phyloP scores from a whole-genome alignment of 228 moss, liverwort and hornwort species.

The Sphagnum fallax region DNA sequence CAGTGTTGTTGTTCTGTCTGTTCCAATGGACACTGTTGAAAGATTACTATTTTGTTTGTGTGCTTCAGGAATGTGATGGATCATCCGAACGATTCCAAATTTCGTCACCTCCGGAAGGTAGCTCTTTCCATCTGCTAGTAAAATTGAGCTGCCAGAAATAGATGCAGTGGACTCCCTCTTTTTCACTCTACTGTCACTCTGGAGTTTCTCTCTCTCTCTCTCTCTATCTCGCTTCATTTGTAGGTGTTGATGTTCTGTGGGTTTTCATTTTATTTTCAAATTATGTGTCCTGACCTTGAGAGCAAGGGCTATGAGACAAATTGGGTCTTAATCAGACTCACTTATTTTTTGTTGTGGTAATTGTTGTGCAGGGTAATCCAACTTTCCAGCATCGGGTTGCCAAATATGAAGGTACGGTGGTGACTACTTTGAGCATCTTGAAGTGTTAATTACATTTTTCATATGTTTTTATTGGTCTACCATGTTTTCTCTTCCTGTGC shows the following conservation, averaged over 20 bases:
- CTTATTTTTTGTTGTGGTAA: too few relatives aligned
- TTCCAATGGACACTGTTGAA: too few relatives aligned
- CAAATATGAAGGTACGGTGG: constrained; percentile 42
- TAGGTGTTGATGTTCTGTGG: too few relatives aligned
- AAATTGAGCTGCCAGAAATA: not conserved
- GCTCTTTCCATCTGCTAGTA: not conserved
- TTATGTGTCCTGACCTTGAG: not conserved
- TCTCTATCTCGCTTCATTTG: too few relatives aligned
- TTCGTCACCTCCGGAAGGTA: constrained; percentile 49
- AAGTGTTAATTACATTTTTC: too few relatives aligned
- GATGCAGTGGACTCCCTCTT: not conserved
- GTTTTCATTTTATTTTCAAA: not conserved
- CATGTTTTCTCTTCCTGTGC: not conserved
- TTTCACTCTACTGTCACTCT: not conserved
- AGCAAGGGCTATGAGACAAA: not conserved
- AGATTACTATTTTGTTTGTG: not conserved
- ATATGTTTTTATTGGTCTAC: too few relatives aligned
- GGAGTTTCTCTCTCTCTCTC: not conserved
- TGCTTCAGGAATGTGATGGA: constrained; percentile 36
- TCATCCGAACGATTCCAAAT: constrained; percentile 40
- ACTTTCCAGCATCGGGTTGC: constrained; percentile 33
- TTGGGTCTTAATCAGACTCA: not conserved
- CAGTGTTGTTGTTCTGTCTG: too few relatives aligned
- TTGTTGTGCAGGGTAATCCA: constrained; percentile 35
- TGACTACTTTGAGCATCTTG: not conserved